Conservation (phyloP, 164 flowering plant species). For the Vitis vinifera region DNA sequence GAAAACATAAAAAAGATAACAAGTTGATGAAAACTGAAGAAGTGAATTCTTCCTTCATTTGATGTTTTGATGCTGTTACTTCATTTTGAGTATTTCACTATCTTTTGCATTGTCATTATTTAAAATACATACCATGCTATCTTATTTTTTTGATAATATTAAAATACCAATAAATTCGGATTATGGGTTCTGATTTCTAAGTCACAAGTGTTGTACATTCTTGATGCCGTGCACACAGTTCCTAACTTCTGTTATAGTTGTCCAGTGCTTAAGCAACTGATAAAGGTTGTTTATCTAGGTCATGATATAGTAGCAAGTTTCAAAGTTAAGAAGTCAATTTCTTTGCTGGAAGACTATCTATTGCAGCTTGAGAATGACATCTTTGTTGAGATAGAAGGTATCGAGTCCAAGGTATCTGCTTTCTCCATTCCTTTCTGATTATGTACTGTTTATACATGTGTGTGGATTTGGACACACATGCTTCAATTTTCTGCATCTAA, state of each 20-base stretch:
- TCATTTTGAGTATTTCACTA: no score
- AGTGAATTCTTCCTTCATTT: no score
- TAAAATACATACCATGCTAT: no score
- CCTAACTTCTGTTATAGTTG: neutral
- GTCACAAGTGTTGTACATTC: no score
- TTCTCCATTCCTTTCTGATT: neutral
- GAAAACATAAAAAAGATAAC: no score
- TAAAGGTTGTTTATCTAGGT: constrained; percentile 38
- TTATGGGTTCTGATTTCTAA: no score
- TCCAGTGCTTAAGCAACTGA: neutral
- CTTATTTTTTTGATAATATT: no score
- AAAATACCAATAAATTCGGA: no score
- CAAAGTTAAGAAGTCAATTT: constrained; percentile 49
- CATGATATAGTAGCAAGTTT: constrained; percentile 78
- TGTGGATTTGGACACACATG: neutral
- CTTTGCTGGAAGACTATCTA: constrained; percentile 52
- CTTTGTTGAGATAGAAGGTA: constrained; percentile 50
- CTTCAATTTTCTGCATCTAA: constrained; percentile 1
- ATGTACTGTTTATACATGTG: neutral
- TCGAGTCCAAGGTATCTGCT: constrained; percentile 38
- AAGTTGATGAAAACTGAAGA: no score
- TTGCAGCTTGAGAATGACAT: constrained; percentile 61
- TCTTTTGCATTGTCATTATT: no score
- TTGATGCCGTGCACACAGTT: neutral
- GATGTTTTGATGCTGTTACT: no score